Base-by-base conservation (phyloP, 2,329 filamentous ascomycete genomes). In the Pseudogymnoascus sp. region DNA sequence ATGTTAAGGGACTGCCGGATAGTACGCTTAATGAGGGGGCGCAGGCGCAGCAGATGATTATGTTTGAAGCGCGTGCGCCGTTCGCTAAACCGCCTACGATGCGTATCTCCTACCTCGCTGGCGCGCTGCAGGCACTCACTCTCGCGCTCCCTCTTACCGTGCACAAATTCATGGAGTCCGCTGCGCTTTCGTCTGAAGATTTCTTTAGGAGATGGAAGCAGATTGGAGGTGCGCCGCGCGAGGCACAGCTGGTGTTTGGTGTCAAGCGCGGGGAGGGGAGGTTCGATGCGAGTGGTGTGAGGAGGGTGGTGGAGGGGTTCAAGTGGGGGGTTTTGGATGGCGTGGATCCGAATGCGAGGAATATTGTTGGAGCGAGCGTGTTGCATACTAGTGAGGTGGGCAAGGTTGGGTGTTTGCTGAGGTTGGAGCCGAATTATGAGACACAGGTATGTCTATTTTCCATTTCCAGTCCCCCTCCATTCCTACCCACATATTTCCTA, bases 141-240 rank as follows among this genome's bases (percentile, higher is more conserved):
- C 79, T 99, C 40, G 93, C 95, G 74, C 81, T 99, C 4, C 94
- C 94, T 0, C 84, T 99, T 3, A 80, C 90, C 0, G 84, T 93
- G 61, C 93, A 97, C 76, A 96, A 97, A 73, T 99, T 96, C 72
- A 97, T 97, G 92, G 92, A 97, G 65, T 85, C 90, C 0, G 92
- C 94, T 0, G 88, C 94, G 62, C 79, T 99, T 39, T 84, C 84
- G 5, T 86, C 88, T 0, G 94, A 99, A 60, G 94, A 99, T 72
- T 99, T 97, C 76, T 99, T 99, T 83, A 97, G 95, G 80, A 83
- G 95, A 60, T 99, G 94, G 94, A 95, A 96, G 80, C 94, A 99
- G 76, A 97, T 99, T 69, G 94, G 94, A 10, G 91, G 89, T 4
- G 85, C 85, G 1, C 87, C 92, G 1, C 84, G 95, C 31, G 95